Conservation (phyloP, 768 basidiomycete species). For the Tremella fuciformis region DNA sequence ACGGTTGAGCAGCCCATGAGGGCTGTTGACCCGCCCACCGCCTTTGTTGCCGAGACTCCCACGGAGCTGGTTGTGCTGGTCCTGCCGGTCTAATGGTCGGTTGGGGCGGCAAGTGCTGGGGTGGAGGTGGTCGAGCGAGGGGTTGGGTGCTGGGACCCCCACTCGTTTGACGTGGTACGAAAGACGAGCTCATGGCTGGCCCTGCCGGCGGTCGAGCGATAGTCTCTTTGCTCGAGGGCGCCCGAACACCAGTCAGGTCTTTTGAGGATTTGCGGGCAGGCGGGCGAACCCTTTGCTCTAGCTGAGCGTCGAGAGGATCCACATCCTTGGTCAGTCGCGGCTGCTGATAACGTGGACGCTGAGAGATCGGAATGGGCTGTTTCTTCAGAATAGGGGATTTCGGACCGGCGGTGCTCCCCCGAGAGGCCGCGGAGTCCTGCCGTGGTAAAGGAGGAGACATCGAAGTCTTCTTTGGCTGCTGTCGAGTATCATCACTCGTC, state of each 20-base stretch:
- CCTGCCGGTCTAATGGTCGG: neutral
- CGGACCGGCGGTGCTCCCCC: too few species aligned
- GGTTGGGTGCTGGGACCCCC: neutral
- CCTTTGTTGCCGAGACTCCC: too few species aligned
- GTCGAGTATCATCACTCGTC: too few species aligned
- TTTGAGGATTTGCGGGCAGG: neutral
- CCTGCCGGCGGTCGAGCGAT: slow-evolving; percentile 2
- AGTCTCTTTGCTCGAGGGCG: neutral
- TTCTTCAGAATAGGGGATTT: too few species aligned
- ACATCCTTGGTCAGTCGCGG: neutral
- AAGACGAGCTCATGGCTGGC: neutral
- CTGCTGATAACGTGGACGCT: neutral
- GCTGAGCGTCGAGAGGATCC: neutral
- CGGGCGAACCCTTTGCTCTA: neutral
- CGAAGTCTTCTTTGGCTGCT: too few species aligned
- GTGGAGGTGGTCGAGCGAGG: neutral
- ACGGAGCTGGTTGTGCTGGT: too few species aligned
- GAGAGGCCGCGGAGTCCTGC: too few species aligned
- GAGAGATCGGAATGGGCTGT: neutral
- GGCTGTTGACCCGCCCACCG: too few species aligned
- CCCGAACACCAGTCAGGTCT: neutral
- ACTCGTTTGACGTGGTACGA: slow-evolving; percentile 1
- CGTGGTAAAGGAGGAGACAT: too few species aligned
- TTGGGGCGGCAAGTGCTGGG: neutral
- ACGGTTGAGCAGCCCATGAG: too few species aligned